Conservation (phyloP, 2,329 filamentous ascomycete genomes). For the Ceratocystis variospora region DNA sequence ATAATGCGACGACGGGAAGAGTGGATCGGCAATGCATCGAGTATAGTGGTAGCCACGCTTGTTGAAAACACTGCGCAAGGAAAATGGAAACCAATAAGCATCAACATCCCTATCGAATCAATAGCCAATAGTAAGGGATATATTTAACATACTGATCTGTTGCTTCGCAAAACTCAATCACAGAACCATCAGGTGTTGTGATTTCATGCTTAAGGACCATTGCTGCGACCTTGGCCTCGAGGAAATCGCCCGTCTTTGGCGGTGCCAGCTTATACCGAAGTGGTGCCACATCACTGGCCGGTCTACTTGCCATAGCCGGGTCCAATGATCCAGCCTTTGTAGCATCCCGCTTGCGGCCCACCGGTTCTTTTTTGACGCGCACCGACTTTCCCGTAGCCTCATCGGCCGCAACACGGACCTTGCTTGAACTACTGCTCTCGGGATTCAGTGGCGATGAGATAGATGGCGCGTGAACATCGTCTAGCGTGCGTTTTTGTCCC, state of each 20-base stretch:
- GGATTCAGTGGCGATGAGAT: conserved; percentile 64
- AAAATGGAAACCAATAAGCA: background rate
- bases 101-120: too few species aligned
- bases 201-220: conserved; percentile 44
- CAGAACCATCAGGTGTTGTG: conserved; percentile 35
- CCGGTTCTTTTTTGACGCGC: conserved; percentile 49
- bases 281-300: conserved; percentile 35
- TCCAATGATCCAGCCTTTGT: conserved; percentile 40
- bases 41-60: conserved; percentile 74
- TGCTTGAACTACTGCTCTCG: conserved; percentile 28
- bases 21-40: conserved; percentile 78
- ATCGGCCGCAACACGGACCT: conserved; percentile 33
- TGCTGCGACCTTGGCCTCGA: conserved; percentile 42
- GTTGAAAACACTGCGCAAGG: conserved; percentile 40
- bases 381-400: conserved; percentile 34
- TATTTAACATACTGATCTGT: conserved; percentile 44
- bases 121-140: too few species aligned
- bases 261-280: conserved; percentile 51
- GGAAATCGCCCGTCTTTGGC: conserved; percentile 48
- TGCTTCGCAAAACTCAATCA: conserved; percentile 47
- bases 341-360: conserved; percentile 51
- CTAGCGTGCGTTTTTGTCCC: conserved; percentile 51
- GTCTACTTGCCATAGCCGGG: conserved; percentile 33
- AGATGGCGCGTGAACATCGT: conserved; percentile 56
- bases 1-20: conserved; percentile 73